A percentile compares a stretch with the other conserved stretches of the same genome.
phyloP scores from a whole-genome alignment of 371 early-diverging fungal genomes.

The Circinella umbellata region DNA sequence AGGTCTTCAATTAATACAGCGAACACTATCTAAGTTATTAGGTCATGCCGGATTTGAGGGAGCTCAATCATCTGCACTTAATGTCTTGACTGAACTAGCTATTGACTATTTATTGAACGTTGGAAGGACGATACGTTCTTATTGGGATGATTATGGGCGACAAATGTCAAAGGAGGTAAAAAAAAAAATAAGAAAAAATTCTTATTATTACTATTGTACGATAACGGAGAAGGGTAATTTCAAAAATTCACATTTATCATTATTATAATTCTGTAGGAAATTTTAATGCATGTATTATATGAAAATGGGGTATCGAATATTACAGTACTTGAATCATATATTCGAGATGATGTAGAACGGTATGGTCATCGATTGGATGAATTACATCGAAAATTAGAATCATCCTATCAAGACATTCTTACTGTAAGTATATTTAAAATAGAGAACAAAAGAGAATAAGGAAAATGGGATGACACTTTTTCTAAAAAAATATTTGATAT shows the following conservation, averaged over 20 bases:
- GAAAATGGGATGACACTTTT: not conserved
- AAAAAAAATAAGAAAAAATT: not conserved
- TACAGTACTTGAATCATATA: conserved; percentile 74
- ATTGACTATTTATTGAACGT: conserved; percentile 81
- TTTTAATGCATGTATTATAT: conserved; percentile 80
- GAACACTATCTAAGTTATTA: conserved; percentile 70
- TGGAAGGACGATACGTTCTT: conserved; percentile 80
- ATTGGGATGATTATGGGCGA: conserved; percentile 76
- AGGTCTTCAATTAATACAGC: conserved; percentile 66
- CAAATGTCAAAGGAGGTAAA: conserved; percentile 79
- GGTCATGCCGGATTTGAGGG: conserved; percentile 92
- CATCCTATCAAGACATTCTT: conserved; percentile 65
- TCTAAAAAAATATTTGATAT: not conserved
- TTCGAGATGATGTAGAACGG: conserved; percentile 76
- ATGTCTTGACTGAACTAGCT: conserved; percentile 79
- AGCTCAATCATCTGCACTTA: conserved; percentile 64
- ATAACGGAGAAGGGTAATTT: too few relatives aligned
- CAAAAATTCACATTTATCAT: too few relatives aligned
- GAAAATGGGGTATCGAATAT: conserved; percentile 79
- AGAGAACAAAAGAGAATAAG: too few relatives aligned
- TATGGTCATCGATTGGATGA: conserved; percentile 76
- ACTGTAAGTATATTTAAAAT: conserved; percentile 29
- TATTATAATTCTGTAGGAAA: conserved; percentile 58
- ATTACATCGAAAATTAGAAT: conserved; percentile 71
- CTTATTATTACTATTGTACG: too few relatives aligned